Evolutionary conservation across 192 early-diverging fungal genomes (phyloP).

Genomic region (Thoreauomyces humboldtii): DNA sequence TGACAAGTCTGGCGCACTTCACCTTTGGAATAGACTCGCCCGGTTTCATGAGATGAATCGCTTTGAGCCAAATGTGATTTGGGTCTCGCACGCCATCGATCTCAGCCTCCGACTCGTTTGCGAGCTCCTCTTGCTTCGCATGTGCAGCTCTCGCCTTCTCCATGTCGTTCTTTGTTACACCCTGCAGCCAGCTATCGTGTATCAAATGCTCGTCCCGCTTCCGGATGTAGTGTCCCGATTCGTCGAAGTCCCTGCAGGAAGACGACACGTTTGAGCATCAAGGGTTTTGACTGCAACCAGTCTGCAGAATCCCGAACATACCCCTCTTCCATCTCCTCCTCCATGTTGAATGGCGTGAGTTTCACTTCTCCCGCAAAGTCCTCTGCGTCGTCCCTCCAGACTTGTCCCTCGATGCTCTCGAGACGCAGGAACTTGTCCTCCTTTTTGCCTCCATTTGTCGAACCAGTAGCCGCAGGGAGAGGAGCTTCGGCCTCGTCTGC

Average conservation of each 20-base stretch:
- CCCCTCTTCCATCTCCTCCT: conserved; percentile 58
- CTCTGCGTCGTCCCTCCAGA: conserved; percentile 18
- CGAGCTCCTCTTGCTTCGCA: conserved; percentile 25
- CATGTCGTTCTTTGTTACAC: conserved; percentile 47
- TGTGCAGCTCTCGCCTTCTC: conserved; percentile 35
- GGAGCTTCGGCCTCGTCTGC: conserved; percentile 17
- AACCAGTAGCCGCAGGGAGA: neutral
- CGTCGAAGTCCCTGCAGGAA: conserved; percentile 44
- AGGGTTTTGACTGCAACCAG: neutral
- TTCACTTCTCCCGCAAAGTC: conserved; percentile 29
- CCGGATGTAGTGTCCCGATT: conserved; percentile 48
- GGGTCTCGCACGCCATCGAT: conserved; percentile 2
- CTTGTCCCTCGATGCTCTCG: conserved; percentile 29
- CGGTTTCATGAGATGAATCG: conserved; percentile 22
- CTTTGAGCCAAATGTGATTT: conserved; percentile 17
- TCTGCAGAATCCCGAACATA: conserved; percentile 8
- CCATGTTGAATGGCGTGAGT: conserved; percentile 59
- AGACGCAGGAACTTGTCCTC: neutral
- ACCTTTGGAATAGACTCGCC: conserved; percentile 10
- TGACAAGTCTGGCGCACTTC: neutral
- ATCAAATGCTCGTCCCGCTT: conserved; percentile 50
- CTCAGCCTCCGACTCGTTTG: conserved; percentile 18
- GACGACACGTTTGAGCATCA: neutral
- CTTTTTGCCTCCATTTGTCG: conserved; percentile 6
- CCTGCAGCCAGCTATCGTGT: conserved; percentile 58